Conservation (phyloP, 768 basidiomycete genomes). For the Filobasidium floriforme region DNA sequence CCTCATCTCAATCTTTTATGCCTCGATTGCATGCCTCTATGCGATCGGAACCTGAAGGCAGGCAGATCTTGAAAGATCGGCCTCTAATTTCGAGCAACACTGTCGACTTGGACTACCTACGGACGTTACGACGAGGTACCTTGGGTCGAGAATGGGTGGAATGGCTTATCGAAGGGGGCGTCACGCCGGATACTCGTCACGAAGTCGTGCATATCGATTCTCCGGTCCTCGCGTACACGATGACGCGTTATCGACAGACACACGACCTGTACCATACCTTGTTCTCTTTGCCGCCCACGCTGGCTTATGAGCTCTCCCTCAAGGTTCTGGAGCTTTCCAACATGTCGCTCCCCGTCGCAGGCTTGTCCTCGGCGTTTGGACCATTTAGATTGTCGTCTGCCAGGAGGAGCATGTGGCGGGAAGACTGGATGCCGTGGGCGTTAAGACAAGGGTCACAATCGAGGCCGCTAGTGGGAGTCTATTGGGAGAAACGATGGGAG, state of each 20-base stretch:
- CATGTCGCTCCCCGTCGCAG: slow-evolving; percentile 79
- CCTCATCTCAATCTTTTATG: slow-evolving; percentile 72
- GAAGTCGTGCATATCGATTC: slow-evolving; percentile 90
- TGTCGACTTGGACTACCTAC: slow-evolving; percentile 63
- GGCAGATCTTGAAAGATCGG: slow-evolving; percentile 70
- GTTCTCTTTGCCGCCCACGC: slow-evolving; percentile 76
- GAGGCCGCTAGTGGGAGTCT: slow-evolving; percentile 73
- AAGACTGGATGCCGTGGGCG: slow-evolving; percentile 89
- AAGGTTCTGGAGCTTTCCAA: slow-evolving; percentile 93
- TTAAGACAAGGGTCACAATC: slow-evolving; percentile 64
- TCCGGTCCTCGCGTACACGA: slow-evolving; percentile 91
- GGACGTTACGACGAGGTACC: slow-evolving; percentile 64
- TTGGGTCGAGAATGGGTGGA: slow-evolving; percentile 78
- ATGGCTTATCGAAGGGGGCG: slow-evolving; percentile 79
- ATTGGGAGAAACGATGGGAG: slow-evolving; percentile 93
- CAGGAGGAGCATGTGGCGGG: slow-evolving; percentile 54
- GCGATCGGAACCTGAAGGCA: slow-evolving; percentile 71
- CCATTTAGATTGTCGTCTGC: slow-evolving; percentile 54
- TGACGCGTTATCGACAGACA: slow-evolving; percentile 95
- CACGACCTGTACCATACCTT: slow-evolving; percentile 97
- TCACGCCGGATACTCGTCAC: slow-evolving; percentile 88
- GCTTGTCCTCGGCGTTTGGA: slow-evolving; percentile 68
- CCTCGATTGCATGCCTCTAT: slow-evolving; percentile 68
- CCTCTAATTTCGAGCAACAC: slow-evolving; percentile 72
- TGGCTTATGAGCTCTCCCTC: slow-evolving; percentile 83